Evolutionary conservation across 805 yeast species (phyloP), one percentile per base, ranked within the genome.

Genomic region (Zygosaccharomyces pseudorouxii): DNA sequence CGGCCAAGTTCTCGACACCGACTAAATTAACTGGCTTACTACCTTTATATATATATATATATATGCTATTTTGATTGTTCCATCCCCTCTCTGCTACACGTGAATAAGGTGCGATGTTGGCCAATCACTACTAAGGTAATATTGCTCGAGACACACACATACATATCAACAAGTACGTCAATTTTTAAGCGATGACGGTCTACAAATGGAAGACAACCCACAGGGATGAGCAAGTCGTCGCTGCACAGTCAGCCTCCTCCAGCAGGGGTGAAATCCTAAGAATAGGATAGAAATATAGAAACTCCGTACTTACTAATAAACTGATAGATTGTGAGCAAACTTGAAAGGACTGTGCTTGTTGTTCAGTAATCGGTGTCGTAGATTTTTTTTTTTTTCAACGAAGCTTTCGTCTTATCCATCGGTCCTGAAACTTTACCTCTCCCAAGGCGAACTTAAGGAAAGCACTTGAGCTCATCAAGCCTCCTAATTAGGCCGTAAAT

Each of bases 61-160:
- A 39, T 14, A 6, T 14, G 5, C 37, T 33, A 16, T 16, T 31
- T 14, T 14, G 37, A 18, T 10, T 33, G 37, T 18, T 33, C 19
- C 37, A 14, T 12, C 29, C 42, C 33, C 44, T 36, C 19, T 27
- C 33, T 33, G 23, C 23, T 22, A 41, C 44, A 41, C 44, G 44
- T 41, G 44, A 41, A 41, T 16, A 29, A 41, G 44, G 36, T 41
- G 44, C 30, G 39, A 45, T 28, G 43, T 38, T 23, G 41, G 46
- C 54, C 54, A 51, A 51, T 51, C 54, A 51, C 27, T 46, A 45
- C 22, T 18, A 33, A 42, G 51, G 25, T 45, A 49, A 42, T 45
- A 4, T 25, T 28, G 38, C 44, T 28, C 44, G 44, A 41, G 23
- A 18, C 28, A 41, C 36, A 18, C 25, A 20, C 25, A 23, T 25